Evolutionary conservation across 495 filamentous ascomycete genomes (phyloP).

Genomic region (Physcia stellaris): DNA sequence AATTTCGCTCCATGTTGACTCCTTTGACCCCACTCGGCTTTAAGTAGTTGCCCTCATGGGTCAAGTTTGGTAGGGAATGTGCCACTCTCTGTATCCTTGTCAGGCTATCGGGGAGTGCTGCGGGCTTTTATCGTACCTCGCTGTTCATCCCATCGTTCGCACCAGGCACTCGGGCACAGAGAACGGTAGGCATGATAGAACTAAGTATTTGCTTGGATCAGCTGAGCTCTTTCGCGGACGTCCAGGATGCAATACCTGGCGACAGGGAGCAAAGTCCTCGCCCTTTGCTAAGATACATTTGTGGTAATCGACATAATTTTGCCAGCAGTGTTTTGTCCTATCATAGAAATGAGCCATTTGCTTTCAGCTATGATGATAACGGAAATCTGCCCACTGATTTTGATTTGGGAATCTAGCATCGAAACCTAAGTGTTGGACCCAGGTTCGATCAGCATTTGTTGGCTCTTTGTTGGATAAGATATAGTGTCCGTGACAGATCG

Average conservation of each 20-base stretch:
- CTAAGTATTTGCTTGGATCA: constrained; percentile 29
- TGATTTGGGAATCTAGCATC: constrained; percentile 97
- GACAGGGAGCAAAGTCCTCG: constrained; percentile 96
- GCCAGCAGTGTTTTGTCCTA: constrained; percentile 84
- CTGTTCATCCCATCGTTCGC: constrained; percentile 92
- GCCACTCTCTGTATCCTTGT: constrained; percentile 53
- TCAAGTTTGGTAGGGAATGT: constrained; percentile 42
- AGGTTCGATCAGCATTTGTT: too few species aligned
- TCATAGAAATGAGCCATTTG: not conserved
- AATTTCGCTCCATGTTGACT: too few species aligned
- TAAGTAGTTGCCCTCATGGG: too few species aligned
- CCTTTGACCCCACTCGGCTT: too few species aligned
- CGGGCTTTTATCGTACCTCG: constrained; percentile 53
- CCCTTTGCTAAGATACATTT: constrained; percentile 98
- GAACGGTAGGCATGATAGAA: constrained; percentile 93
- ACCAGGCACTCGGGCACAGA: constrained; percentile 92
- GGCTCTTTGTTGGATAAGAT: not conserved
- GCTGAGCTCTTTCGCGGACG: not conserved
- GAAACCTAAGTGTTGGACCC: constrained; percentile 83
- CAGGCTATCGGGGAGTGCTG: not conserved
- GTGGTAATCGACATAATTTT: constrained; percentile 99
- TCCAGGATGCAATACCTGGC: constrained; percentile 50
- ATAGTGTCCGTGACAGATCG: too few species aligned
- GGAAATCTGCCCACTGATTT: constrained; percentile 59
- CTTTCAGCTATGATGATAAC: not conserved